Conservation (phyloP, 345 rosid genomes). For the Eutrema japonicum region DNA sequence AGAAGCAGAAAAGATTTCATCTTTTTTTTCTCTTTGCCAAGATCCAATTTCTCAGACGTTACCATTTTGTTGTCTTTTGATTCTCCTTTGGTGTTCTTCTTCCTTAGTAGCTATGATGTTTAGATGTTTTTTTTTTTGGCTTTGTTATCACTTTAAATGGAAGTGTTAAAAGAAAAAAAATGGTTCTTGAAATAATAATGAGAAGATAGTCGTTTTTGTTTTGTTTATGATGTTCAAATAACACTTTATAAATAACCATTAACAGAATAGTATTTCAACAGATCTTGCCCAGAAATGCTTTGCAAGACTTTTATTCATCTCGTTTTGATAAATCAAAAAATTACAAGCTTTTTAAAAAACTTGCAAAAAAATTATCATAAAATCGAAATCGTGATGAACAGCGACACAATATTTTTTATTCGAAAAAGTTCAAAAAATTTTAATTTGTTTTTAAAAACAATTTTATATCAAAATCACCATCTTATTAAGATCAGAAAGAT, state of each 20-base stretch:
- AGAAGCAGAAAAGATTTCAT: constrained; percentile 10
- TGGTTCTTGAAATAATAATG: constrained; percentile 28
- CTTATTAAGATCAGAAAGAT: too few species aligned
- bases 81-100: constrained; percentile 15
- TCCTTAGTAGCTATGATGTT: constrained; percentile 19
- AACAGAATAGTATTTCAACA: not conserved
- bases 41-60: constrained; percentile 28
- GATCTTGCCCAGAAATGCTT: not conserved
- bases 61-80: constrained; percentile 31
- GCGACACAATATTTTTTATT: too few species aligned
- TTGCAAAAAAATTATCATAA: not conserved
- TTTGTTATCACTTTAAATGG: constrained; percentile 32
- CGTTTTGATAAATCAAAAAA: not conserved
- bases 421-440: too few species aligned
- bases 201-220: not conserved
- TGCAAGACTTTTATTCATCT: not conserved
- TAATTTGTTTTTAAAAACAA: too few species aligned
- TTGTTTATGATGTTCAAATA: not conserved
- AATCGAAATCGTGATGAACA: too few species aligned
- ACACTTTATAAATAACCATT: not conserved
- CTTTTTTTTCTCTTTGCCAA: constrained; percentile 3
- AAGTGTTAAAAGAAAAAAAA: constrained; percentile 18
- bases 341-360: not conserved
- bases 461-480: too few species aligned
- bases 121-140: not conserved